phyloP scores from a whole-genome alignment of 75 land plant genomes.

The Cupressus sempervirens region DNA sequence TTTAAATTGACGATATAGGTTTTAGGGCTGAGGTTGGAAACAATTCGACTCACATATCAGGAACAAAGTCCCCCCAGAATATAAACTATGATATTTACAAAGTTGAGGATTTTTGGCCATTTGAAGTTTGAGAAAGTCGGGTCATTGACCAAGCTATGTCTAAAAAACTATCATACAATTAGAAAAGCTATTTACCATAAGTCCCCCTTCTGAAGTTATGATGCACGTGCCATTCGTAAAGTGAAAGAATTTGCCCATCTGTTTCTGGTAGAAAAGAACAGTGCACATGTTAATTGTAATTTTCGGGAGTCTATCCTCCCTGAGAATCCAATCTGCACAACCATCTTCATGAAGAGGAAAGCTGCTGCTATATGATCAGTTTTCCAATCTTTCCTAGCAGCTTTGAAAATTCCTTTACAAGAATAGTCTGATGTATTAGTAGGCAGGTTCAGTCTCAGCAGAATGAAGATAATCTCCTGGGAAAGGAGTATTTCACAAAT shows the following conservation, averaged over 20 bases:
- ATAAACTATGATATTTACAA: neutral
- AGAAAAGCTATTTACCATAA: neutral
- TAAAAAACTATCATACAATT: neutral
- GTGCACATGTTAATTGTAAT: neutral
- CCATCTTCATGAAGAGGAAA: neutral
- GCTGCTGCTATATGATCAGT: neutral
- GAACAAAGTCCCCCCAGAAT: neutral
- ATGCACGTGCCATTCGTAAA: neutral
- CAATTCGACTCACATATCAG: neutral
- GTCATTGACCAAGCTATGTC: neutral
- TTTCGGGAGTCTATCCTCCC: neutral
- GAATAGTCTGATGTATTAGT: neutral
- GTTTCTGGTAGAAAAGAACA: neutral
- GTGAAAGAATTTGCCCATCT: neutral
- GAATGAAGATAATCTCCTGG: neutral
- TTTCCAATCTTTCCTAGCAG: neutral
- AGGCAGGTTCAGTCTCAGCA: neutral
- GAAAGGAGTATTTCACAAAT: neutral
- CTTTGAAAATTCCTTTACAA: conserved; percentile 1
- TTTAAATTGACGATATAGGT: too few species aligned
- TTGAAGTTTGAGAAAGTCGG: neutral
- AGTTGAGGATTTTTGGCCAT: neutral
- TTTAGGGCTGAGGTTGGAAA: neutral
- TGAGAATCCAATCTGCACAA: neutral
- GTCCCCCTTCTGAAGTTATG: neutral